phyloP scores from a whole-genome alignment of 371 early-diverging fungal species.

The Mortierella sp. region DNA sequence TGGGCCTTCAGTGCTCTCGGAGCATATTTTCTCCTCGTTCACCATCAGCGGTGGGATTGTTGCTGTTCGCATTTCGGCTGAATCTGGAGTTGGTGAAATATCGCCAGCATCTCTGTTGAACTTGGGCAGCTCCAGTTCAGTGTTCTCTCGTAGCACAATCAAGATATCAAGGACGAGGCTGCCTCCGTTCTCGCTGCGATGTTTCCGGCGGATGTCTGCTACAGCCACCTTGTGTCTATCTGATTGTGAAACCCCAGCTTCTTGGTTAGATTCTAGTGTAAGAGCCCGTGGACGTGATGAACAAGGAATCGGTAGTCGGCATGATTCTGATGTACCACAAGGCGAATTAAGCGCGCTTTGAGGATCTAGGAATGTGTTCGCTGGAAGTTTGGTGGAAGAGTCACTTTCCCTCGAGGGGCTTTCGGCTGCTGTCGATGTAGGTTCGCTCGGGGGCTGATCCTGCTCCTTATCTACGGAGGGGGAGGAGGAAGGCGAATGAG shows the following conservation, averaged over 20 bases:
- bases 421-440: background rate
- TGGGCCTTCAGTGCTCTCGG: no score
- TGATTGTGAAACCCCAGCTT: background rate
- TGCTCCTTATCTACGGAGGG: background rate
- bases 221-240: background rate
- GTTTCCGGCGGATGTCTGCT: slow-evolving; percentile 19
- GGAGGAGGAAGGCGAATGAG: background rate
- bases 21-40: no score
- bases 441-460: background rate
- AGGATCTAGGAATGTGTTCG: slow-evolving; percentile 22
- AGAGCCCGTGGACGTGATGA: slow-evolving; percentile 34
- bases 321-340: slow-evolving; percentile 12
- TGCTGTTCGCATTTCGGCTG: slow-evolving; percentile 8
- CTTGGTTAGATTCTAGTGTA: slow-evolving; percentile 10
- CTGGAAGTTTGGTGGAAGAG: background rate
- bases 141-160: slow-evolving; percentile 31
- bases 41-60: background rate
- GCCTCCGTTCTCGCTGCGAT: slow-evolving; percentile 32
- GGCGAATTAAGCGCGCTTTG: slow-evolving; percentile 11
- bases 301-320: background rate
- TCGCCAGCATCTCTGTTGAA: background rate
- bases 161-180: slow-evolving; percentile 30
- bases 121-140: slow-evolving; percentile 28
- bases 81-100: background rate
- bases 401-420: no score